Base-by-base conservation (phyloP, 306 rosid species). In the Malus sylvestris region DNA sequence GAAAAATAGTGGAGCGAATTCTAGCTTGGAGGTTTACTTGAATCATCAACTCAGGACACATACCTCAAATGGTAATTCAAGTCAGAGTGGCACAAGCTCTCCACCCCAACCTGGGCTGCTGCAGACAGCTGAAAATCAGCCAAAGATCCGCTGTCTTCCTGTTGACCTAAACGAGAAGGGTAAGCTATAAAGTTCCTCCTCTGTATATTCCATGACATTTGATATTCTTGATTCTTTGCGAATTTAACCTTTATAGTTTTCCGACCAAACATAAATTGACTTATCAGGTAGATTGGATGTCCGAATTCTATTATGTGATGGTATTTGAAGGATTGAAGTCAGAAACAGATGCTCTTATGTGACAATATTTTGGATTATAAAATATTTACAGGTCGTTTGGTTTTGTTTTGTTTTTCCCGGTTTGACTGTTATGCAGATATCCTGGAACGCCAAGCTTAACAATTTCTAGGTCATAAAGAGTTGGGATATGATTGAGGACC, bases 81-180 rank as follows among this genome's bases (percentile, higher is more conserved):
- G 96, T 80, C 91, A 79, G 61, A 89, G 91, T 78, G 85, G 89
- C 84, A 89, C 97, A 32, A 78, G 86, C 81, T 91, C 99, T 79
- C 95, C 95, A 11, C 89, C 97, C 53, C 97, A 89, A 83, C 85
- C 90, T 69, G 93, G 86, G 53, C 71, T 79, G 57, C 82, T 89
- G 53, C 91, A 80, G 74, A 74, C 91, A 72, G 80, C 86, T 76
- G 90, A 86, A 72, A 85, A 91, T 81, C 98, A 86, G 85, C 85
- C 81, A 38, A 90, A 82, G 78, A 78, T 80, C 82, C 59, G 82
- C 29, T 67, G 81, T 79, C 89, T 89, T 76, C 92, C 93, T 68
- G 88, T 91, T 82, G 97, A 92, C 88, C 96, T 96, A 81, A 91
- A 96, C 70, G 91, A 92, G 82, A 87, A 91, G 71, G 91, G 99